phyloP scores from a whole-genome alignment of 345 rosid genomes.

The Moringa oleifera region DNA sequence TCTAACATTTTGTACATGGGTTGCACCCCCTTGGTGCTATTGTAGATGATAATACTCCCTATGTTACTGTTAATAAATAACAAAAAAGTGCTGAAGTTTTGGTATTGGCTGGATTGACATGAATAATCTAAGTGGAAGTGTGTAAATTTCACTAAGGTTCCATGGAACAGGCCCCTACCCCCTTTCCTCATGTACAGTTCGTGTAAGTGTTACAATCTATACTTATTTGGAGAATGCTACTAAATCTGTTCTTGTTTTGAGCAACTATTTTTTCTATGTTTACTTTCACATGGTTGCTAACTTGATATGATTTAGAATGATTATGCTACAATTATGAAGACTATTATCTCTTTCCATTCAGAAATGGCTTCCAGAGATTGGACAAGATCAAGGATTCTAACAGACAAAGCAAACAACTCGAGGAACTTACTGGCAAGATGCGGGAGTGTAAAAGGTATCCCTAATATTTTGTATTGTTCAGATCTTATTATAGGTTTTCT shows the following conservation, averaged over 20 bases:
- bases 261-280: not conserved
- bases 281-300: too few relatives aligned
- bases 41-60: too few relatives aligned
- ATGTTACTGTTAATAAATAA: too few relatives aligned
- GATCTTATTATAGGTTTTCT: not conserved
- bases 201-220: too few relatives aligned
- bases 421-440: conserved; percentile 94
- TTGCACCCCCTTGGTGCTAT: too few relatives aligned
- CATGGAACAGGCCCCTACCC: too few relatives aligned
- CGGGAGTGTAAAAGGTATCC: conserved; percentile 90
- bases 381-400: conserved; percentile 91
- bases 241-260: not conserved
- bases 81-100: not conserved
- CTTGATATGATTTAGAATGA: not conserved
- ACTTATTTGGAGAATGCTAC: not conserved
- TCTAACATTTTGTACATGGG: too few relatives aligned
- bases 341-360: conserved; percentile 24
- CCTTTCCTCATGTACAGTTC: too few relatives aligned
- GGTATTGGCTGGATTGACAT: not conserved
- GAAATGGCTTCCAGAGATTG: conserved; percentile 97
- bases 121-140: not conserved
- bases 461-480: not conserved
- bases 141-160: not conserved
- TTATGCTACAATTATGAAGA: not conserved
- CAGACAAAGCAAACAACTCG: conserved; percentile 93